Evolutionary conservation across 495 filamentous ascomycete species (phyloP), one percentile per base, ranked within the genome.

Genomic region (Penicillium paxilli): DNA sequence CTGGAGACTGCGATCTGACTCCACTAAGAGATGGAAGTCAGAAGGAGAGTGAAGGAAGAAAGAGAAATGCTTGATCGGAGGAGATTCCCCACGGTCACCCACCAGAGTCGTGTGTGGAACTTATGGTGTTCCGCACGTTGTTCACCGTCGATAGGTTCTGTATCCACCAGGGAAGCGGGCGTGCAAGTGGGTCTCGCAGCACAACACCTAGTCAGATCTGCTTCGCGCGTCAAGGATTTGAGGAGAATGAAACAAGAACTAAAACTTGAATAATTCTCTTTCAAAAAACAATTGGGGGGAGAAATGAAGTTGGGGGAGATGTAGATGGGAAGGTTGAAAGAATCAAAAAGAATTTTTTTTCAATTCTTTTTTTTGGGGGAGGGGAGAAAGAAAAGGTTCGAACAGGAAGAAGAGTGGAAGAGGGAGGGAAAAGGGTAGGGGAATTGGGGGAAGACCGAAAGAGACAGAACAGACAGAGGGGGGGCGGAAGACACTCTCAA

Each of bases 41-140:
- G 54, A 52, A 38, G 30, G 4, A 56, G 49, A 35, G 52, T 41
- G 33, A 55, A 58, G 53, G 49, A 68, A 55, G 58, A 60, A 70
- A 62, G 67, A 64, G 59, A 61, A 67, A 70, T 70, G 73, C 68
- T 70, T 73, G 75, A 76, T 73, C 69, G 66, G 60, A 73, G 54
- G 47, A 51, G 54, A 67, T 66, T 76, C 70, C 66, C 73, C 73
- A 77, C 71, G 68, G 67, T 67, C 66, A 71, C 69, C 70, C 73
- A 77, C 72, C 71, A 71, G 63, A 66, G 62, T 68, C 41, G 64
- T 69, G 70, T 72, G 70, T 32, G 68, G 67, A 75, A 71, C 65
- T 67, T 67, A 58, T 69, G 68, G 68, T 71, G 73, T 73, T 73
- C 74, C 71, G 72, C 74, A 75, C 70, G 70, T 73, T 73, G 70